Conservation (phyloP, 2,329 filamentous ascomycete species). For the Metarhizium album region DNA sequence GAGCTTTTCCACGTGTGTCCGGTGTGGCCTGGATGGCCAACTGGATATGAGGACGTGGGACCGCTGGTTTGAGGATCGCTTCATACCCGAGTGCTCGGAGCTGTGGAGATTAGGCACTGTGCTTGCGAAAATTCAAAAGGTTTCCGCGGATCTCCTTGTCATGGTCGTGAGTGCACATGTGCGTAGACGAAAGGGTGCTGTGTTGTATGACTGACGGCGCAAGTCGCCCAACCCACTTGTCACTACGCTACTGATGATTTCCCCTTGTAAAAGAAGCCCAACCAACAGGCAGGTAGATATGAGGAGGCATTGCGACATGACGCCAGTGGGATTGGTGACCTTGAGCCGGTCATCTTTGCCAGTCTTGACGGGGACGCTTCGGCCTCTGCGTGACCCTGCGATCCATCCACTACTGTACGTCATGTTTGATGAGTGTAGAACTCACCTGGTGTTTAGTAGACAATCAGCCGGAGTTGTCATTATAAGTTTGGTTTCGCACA, state of each 20-base stretch:
- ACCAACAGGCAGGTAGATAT: too few relatives aligned
- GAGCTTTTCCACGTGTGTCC: constrained; percentile 47
- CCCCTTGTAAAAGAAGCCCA: too few relatives aligned
- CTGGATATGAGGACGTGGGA: constrained; percentile 50
- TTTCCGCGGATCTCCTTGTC: constrained; percentile 36
- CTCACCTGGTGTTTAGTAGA: neutral
- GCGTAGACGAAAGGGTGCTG: neutral
- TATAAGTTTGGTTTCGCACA: too few relatives aligned
- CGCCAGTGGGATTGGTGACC: too few relatives aligned
- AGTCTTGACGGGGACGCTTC: too few relatives aligned
- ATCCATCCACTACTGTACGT: too few relatives aligned
- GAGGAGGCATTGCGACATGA: too few relatives aligned
- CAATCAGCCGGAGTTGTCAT: neutral
- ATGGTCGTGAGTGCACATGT: constrained; percentile 3
- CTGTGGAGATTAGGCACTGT: constrained; percentile 37
- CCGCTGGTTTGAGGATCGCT: constrained; percentile 52
- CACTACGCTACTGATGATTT: too few relatives aligned
- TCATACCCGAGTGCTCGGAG: constrained; percentile 45
- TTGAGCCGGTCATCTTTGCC: too few relatives aligned
- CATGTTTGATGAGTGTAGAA: neutral
- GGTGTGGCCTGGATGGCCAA: constrained; percentile 23
- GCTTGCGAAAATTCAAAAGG: constrained; percentile 48
- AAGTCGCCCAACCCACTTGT: neutral
- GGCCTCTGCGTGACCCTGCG: too few relatives aligned
- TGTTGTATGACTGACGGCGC: neutral